Base-by-base conservation (phyloP, 495 filamentous ascomycete species). In the Aspergillus indologenus region DNA sequence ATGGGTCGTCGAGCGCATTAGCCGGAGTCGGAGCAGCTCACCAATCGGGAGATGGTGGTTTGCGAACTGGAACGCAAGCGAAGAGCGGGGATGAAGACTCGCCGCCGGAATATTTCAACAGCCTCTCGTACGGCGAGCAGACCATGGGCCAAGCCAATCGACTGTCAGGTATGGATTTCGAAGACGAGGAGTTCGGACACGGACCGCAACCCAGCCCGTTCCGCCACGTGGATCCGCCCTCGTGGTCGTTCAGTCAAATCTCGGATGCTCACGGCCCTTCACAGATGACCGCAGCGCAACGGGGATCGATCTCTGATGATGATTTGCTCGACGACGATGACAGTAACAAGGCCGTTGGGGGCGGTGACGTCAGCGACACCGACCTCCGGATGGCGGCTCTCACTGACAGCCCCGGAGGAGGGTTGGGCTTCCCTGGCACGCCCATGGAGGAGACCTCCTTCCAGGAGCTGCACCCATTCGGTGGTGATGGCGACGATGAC, bases 1-100 rank as follows among this genome's bases (percentile, higher is more conserved):
- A 79, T 90, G 88, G 87, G 79, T 90, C 83, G 85, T 88, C 88
- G 88, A 89, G 87, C 86, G 85, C 82, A 80, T 89, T 79, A 83
- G 79, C 75, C 81, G 85, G 80, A 90, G 87, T 79, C 80, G 87
- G 74, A 87, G 85, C 71, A 84, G 79, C 73, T 90, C 87, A 69
- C 87, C 87, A 73, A 79, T 81, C 63, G 73, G 84, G 71, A 83
- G 81, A 69, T 79, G 79, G 72, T 87, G 85, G 85, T 82, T 75
- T 70, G 73, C 68, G 48, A 67, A 65, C 57, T 61, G 71, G 64
- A 64, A 65, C 56, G 56, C 71, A 45, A 66, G 60, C 59, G 65
- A 73, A 64, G 67, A 72, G 65, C 49, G 64, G 56, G 46, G 65
- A 61, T 61, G 65, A 71, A 23, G 67, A 69, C 31, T 56, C 58